These are phyloP conservation scores for Orbilia javanica DNA, from an alignment of 2,329 filamentous ascomycete genomes.

Conservation along the genomic window DNA sequence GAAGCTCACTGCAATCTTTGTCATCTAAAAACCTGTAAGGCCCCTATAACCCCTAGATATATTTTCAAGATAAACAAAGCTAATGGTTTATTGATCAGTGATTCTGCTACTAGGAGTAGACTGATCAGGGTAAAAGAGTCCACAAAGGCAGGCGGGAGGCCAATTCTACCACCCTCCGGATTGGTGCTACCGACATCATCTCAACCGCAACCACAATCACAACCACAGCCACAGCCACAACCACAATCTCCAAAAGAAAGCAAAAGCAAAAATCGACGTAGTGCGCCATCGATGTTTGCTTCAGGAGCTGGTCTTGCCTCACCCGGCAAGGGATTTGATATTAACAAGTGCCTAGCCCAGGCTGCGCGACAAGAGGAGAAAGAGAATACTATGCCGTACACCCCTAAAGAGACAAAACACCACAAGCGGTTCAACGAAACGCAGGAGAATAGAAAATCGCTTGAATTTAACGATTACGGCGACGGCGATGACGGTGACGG, in stretches of 20 bases:
- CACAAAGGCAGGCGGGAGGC: not conserved
- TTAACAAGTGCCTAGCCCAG: constrained; percentile 9
- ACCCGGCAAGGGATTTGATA: constrained; percentile 4
- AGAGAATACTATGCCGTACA: constrained; percentile 18
- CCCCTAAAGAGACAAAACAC: not conserved
- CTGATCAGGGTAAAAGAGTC: not conserved
- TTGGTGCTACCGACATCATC: not conserved
- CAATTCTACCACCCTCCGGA: not conserved
- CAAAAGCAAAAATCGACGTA: not conserved
- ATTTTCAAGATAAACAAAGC: not conserved
- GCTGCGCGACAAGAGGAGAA: constrained; percentile 22
- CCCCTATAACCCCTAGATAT: not conserved
- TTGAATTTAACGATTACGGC: not conserved
- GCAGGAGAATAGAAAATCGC: not conserved
- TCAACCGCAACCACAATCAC: not conserved
- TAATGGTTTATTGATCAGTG: not conserved
- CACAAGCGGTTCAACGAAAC: constrained; percentile 17
- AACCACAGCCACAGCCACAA: too few species aligned
- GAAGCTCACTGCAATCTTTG: not conserved
- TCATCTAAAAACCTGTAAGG: not conserved
- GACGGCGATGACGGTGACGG: constrained; percentile 3
- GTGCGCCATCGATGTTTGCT: not conserved
- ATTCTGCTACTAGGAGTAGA: not conserved
- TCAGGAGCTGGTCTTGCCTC: too few species aligned
- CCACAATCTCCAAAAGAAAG: too few species aligned